Conservation (phyloP, 805 yeast genomes). For the Yarrowia sp. region DNA sequence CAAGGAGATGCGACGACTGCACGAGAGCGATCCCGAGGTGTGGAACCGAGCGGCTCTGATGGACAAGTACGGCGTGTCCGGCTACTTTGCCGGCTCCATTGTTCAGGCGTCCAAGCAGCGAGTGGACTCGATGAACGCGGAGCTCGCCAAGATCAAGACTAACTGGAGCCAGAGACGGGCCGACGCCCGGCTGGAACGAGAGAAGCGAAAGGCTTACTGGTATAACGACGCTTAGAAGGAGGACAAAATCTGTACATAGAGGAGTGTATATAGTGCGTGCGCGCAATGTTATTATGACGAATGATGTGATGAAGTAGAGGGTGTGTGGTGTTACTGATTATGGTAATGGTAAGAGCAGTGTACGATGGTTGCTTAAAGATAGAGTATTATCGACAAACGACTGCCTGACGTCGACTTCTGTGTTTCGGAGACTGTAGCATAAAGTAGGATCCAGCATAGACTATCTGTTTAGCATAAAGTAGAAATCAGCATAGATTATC, state of each 20-base stretch:
- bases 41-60: slow-evolving; percentile 68
- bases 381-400: too few species aligned
- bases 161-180: slow-evolving; percentile 51
- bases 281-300: neutral
- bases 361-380: too few species aligned
- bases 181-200: slow-evolving; percentile 54
- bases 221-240: slow-evolving; percentile 50
- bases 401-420: too few species aligned
- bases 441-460: too few species aligned
- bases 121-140: slow-evolving; percentile 46
- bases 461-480: too few species aligned
- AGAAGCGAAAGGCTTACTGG: slow-evolving; percentile 62
- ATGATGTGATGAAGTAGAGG: too few species aligned
- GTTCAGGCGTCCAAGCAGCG: slow-evolving; percentile 44
- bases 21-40: slow-evolving; percentile 55
- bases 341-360: too few species aligned
- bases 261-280: neutral
- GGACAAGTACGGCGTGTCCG: slow-evolving; percentile 53
- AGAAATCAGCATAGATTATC: too few species aligned
- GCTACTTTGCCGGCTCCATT: slow-evolving; percentile 53
- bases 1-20: slow-evolving; percentile 54
- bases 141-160: slow-evolving; percentile 47
- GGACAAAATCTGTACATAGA: slow-evolving; percentile 4
- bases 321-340: too few species aligned
- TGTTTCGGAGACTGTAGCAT: too few species aligned